A percentile compares a stretch with the other conserved stretches of the same genome.
phyloP scores from a whole-genome alignment of 1,284 basidiomycete genomes.

The Heterobasidion occidentale region DNA sequence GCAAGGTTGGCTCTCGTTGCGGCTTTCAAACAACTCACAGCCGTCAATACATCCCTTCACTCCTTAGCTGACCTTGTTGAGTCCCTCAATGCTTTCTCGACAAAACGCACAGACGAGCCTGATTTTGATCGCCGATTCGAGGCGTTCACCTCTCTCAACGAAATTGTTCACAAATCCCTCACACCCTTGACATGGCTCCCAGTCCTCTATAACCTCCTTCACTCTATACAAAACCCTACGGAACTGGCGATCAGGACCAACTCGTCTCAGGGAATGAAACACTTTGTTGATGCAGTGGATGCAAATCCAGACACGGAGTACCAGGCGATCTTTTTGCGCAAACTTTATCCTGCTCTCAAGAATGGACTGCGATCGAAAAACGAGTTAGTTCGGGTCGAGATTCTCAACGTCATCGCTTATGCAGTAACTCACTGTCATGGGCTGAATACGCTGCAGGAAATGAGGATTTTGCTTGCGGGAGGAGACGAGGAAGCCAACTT shows the following conservation, averaged over 20 bases:
- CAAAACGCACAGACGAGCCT: conserved; percentile 80
- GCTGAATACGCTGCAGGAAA: conserved; percentile 65
- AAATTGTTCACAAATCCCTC: conserved; percentile 42
- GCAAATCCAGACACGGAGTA: conserved; percentile 30
- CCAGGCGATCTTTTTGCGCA: conserved; percentile 52
- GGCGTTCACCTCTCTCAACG: conserved; percentile 77
- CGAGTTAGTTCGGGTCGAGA: conserved; percentile 87
- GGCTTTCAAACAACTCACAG: conserved; percentile 56
- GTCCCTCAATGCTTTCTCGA: conserved; percentile 83
- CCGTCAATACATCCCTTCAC: conserved; percentile 40
- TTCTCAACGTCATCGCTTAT: conserved; percentile 75
- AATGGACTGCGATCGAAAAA: conserved; percentile 73
- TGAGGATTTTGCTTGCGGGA: conserved; percentile 76
- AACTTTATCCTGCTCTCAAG: conserved; percentile 80
- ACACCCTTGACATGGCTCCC: conserved; percentile 72
- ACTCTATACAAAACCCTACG: conserved; percentile 84
- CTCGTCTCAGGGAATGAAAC: conserved; percentile 70
- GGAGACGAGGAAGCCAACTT: conserved; percentile 96
- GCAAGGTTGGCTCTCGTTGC: conserved; percentile 63
- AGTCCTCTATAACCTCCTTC: conserved; percentile 77
- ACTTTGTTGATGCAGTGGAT: conserved; percentile 64
- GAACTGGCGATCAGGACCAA: conserved; percentile 87
- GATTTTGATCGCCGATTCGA: conserved; percentile 85
- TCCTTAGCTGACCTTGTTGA: conserved; percentile 49
- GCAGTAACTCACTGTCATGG: conserved; percentile 63